These are phyloP conservation scores for Populus alba DNA, from an alignment of 345 rosid genomes.

Conservation along the genomic window DNA sequence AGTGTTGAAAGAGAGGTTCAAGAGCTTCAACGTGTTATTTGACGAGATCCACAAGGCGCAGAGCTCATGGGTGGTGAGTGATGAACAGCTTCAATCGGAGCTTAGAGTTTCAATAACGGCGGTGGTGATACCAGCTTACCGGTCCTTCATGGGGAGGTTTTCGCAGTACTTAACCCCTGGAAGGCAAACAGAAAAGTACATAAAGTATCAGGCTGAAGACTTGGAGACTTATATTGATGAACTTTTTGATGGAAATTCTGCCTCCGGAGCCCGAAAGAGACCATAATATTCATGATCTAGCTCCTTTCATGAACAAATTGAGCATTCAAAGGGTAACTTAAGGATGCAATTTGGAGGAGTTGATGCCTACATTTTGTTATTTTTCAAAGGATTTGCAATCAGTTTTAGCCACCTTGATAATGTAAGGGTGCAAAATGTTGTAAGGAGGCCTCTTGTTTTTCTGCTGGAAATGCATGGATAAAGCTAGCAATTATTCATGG, in stretches of 20 bases:
- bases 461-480: neutral
- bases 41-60: constrained; percentile 93
- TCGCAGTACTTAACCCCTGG: constrained; percentile 67
- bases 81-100: constrained; percentile 91
- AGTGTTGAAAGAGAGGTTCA: constrained; percentile 79
- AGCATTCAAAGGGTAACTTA: neutral
- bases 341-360: neutral
- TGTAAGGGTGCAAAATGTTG: neutral
- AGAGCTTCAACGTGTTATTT: constrained; percentile 74
- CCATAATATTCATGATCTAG: constrained; percentile 17
- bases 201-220: constrained; percentile 85
- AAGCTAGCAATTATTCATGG: neutral
- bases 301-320: neutral
- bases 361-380: neutral
- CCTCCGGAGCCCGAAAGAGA: constrained; percentile 44
- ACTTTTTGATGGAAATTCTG: constrained; percentile 66
- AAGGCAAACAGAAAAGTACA: constrained; percentile 81
- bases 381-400: neutral
- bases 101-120: constrained; percentile 82
- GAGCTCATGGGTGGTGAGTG: constrained; percentile 78
- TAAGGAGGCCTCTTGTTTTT: neutral
- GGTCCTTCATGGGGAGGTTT: constrained; percentile 77
- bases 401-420: neutral
- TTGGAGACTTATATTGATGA: constrained; percentile 76
- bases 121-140: constrained; percentile 73